phyloP scores from a whole-genome alignment of 176 grass and related monocot genomes.

The Panicum miliaceum region DNA sequence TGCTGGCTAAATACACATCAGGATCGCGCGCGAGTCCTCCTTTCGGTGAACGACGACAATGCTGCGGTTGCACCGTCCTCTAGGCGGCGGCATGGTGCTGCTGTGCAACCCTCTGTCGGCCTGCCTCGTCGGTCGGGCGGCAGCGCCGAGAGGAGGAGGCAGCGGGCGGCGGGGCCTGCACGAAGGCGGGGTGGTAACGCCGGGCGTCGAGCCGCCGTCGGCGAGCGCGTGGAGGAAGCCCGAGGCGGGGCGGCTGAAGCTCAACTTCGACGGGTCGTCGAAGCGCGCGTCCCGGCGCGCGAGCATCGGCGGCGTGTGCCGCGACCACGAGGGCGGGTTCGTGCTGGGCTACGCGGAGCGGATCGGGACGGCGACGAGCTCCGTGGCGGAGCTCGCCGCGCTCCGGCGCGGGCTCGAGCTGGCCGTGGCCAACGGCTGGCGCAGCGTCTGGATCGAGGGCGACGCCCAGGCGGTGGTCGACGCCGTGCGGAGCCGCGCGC shows the following conservation, averaged over 20 bases:
- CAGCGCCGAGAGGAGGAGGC: too few species aligned
- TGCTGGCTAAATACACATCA: neutral
- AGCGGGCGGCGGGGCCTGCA: neutral
- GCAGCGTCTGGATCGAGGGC: constrained; percentile 57
- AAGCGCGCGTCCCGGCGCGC: constrained; percentile 49
- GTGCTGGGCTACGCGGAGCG: constrained; percentile 74
- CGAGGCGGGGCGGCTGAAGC: constrained; percentile 60
- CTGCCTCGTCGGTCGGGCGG: neutral
- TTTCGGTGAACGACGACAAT: neutral
- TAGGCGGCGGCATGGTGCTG: constrained; percentile 16
- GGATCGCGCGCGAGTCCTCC: neutral
- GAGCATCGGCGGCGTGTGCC: constrained; percentile 82
- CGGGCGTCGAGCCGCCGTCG: neutral
- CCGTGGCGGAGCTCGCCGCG: constrained; percentile 62
- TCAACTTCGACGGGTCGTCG: constrained; percentile 90
- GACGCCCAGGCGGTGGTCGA: constrained; percentile 62
- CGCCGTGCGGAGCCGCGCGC: neutral
- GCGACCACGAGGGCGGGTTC: constrained; percentile 75
- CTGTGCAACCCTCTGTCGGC: neutral
- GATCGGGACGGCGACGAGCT: constrained; percentile 64
- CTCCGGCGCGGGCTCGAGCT: constrained; percentile 65
- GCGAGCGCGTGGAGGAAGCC: constrained; percentile 61
- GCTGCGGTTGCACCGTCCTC: constrained; percentile 29
- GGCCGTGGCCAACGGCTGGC: constrained; percentile 61
- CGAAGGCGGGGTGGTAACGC: neutral